phyloP scores from a whole-genome alignment of 306 rosid species.

The Rosa chinensis region DNA sequence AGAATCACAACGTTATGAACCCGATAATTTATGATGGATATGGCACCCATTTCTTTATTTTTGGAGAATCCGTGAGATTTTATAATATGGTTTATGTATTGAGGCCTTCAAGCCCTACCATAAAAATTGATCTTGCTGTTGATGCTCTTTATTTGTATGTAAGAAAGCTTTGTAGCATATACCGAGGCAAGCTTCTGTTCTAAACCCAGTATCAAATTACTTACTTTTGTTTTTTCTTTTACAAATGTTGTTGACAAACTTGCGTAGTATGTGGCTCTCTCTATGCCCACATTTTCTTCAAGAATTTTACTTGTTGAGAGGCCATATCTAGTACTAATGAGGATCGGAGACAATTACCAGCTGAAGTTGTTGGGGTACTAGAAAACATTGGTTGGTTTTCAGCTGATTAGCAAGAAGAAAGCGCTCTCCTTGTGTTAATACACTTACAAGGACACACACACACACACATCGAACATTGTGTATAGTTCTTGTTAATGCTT shows the following conservation, averaged over 20 bases:
- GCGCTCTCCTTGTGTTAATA: too few relatives aligned
- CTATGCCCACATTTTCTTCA: neutral
- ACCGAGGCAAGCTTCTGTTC: neutral
- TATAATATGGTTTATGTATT: neutral
- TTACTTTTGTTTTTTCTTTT: neutral
- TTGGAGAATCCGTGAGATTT: too few relatives aligned
- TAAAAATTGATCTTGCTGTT: neutral
- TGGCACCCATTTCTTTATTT: neutral
- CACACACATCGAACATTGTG: neutral
- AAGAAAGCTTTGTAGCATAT: neutral
- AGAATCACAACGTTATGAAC: neutral
- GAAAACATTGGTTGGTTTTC: neutral
- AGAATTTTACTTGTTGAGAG: constrained; percentile 13
- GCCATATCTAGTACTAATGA: neutral
- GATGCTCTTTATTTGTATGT: neutral
- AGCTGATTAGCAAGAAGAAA: constrained; percentile 2
- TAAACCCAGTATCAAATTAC: neutral
- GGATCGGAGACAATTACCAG: neutral
- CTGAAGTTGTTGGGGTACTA: neutral
- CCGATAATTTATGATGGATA: neutral
- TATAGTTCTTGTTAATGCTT: neutral
- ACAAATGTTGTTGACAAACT: neutral
- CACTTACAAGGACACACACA: too few relatives aligned
- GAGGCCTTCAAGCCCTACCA: neutral
- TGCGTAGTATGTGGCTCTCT: constrained; percentile 10